phyloP scores from a whole-genome alignment of 2,329 filamentous ascomycete genomes.

The Aspergillus piperis region DNA sequence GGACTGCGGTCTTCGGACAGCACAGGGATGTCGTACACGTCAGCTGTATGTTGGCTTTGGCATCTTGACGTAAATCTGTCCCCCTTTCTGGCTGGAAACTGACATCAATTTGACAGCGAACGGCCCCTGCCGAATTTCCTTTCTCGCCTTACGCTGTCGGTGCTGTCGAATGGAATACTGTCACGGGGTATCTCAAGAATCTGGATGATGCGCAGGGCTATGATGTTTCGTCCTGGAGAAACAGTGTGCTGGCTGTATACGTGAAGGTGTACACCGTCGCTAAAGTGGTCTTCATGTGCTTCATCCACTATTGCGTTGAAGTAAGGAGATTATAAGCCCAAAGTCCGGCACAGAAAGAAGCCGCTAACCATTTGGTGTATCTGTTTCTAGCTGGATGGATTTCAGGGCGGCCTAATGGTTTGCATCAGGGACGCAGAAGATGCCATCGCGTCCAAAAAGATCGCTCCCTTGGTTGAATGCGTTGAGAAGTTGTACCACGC shows the following conservation, averaged over 20 bases:
- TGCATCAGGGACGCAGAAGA: conserved; percentile 36
- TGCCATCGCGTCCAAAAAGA: conserved; percentile 28
- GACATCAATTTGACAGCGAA: neutral
- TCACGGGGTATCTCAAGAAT: conserved; percentile 13
- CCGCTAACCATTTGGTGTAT: neutral
- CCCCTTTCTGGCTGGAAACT: neutral
- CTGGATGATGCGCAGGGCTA: conserved; percentile 23
- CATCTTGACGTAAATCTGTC: neutral
- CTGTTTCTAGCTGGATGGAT: conserved; percentile 32
- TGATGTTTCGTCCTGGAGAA: conserved; percentile 25
- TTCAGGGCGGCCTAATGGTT: conserved; percentile 30
- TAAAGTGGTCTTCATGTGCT: conserved; percentile 36
- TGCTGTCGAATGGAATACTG: conserved; percentile 33
- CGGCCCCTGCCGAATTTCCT: conserved; percentile 19
- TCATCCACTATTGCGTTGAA: conserved; percentile 37
- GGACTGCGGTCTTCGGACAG: conserved; percentile 18
- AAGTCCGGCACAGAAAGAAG: neutral
- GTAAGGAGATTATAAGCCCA: conserved; percentile 23
- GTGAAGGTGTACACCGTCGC: conserved; percentile 38
- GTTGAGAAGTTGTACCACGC: conserved; percentile 41
- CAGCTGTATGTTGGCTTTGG: conserved; percentile 21
- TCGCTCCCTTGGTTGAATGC: conserved; percentile 34
- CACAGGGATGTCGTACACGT: conserved; percentile 21
- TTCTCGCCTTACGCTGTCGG: conserved; percentile 34
- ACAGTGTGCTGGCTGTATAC: conserved; percentile 33